Conservation (phyloP, 371 early-diverging fungal species). For the Nematocida sp. region DNA sequence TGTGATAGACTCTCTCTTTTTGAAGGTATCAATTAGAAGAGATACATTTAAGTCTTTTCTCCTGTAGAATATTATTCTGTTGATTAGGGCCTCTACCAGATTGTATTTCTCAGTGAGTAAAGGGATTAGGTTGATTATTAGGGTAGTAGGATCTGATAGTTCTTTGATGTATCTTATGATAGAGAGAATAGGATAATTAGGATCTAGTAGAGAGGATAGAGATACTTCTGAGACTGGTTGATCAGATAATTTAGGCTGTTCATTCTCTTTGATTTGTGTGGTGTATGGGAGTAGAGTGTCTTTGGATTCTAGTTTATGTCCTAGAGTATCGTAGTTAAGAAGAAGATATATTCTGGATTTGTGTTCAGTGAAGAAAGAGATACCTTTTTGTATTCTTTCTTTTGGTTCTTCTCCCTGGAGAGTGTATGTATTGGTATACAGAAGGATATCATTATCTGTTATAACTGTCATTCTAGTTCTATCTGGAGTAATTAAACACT, state of each 20-base stretch:
- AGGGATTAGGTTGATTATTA: not conserved
- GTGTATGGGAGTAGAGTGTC: not conserved
- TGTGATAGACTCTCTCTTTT: conserved; percentile 13
- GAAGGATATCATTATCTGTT: conserved; percentile 8
- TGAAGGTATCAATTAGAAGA: not conserved
- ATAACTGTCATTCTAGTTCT: conserved; percentile 6
- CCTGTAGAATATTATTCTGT: conserved; percentile 30
- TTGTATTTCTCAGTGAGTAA: conserved; percentile 11
- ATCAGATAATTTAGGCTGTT: not conserved
- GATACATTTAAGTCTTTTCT: conserved; percentile 28
- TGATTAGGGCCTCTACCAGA: conserved; percentile 28
- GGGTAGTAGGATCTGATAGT: conserved; percentile 9
- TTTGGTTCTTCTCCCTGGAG: not conserved
- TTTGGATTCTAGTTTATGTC: not conserved
- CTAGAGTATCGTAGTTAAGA: conserved; percentile 6
- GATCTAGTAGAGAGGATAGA: conserved; percentile 22
- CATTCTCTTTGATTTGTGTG: not conserved
- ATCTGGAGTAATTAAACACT: conserved; percentile 23
- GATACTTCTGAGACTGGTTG: not conserved
- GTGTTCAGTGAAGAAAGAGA: conserved; percentile 1
- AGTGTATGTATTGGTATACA: conserved; percentile 16
- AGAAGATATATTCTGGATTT: conserved; percentile 17
- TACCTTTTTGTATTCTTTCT: not conserved
- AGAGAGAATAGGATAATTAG: conserved; percentile 34
- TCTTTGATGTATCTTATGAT: conserved; percentile 30